A percentile compares a stretch with the other conserved stretches of the same genome.
Evolutionary conservation across 257 asterid species (phyloP).

Genomic region (Knoxia roxburghii): DNA sequence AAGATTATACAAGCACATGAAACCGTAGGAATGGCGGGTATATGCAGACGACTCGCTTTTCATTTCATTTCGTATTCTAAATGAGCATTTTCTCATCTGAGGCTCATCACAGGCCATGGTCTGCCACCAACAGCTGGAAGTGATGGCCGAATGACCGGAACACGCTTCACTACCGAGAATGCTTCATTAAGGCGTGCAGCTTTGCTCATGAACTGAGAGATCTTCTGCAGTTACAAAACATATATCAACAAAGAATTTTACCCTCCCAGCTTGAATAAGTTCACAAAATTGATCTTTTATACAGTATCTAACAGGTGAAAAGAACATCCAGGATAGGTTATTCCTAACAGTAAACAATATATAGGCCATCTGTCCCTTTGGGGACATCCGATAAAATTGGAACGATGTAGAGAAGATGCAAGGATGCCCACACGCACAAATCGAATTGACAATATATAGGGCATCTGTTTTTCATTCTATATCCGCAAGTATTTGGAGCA

Average conservation of each 20-base stretch:
- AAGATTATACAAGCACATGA: too few relatives aligned
- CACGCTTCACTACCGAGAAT: constrained; percentile 82
- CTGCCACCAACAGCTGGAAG: constrained; percentile 56
- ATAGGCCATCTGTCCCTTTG: too few relatives aligned
- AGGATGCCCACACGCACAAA: too few relatives aligned
- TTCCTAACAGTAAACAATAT: too few relatives aligned
- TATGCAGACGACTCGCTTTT: too few relatives aligned
- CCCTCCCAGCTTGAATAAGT: neutral
- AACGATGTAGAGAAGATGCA: too few relatives aligned
- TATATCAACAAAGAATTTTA: neutral
- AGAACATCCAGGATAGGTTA: neutral
- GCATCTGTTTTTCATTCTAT: neutral
- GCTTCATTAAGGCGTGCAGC: constrained; percentile 94
- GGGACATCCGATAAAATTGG: too few relatives aligned
- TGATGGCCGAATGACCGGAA: constrained; percentile 73
- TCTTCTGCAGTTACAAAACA: constrained; percentile 52
- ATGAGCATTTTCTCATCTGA: constrained; percentile 63
- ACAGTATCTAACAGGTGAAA: neutral
- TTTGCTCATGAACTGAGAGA: constrained; percentile 82
- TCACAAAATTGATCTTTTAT: neutral
- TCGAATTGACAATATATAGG: too few relatives aligned
- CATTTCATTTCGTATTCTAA: too few relatives aligned
- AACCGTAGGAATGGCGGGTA: too few relatives aligned
- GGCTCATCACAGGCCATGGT: constrained; percentile 64
- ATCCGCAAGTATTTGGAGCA: neutral